A percentile compares a stretch with the other conserved stretches of the same genome.
Conservation (phyloP, 148 eudicot species). For the Chenopodium album region DNA sequence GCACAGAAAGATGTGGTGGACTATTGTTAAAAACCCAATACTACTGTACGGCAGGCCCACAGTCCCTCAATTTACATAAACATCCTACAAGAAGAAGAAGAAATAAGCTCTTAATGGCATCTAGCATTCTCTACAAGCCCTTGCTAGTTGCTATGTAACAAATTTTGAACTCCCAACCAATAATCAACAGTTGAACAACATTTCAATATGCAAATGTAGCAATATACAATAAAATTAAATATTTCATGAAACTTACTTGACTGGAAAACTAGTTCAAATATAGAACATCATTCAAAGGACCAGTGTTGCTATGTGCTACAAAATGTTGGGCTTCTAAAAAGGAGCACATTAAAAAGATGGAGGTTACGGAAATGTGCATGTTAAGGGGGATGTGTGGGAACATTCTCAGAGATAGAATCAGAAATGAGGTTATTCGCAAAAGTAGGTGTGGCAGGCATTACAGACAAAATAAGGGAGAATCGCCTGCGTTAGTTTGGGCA, state of each 20-base stretch:
- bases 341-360: too few relatives aligned
- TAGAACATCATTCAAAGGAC: not conserved
- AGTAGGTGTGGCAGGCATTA: too few relatives aligned
- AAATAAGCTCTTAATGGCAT: constrained; percentile 6
- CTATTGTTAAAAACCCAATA: not conserved
- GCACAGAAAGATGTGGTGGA: not conserved
- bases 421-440: too few relatives aligned
- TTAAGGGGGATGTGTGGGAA: too few relatives aligned
- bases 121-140: not conserved
- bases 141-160: not conserved
- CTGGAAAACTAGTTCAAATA: not conserved
- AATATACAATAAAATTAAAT: not conserved
- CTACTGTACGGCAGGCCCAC: not conserved
- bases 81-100: constrained; percentile 8
- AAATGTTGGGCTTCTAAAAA: too few relatives aligned
- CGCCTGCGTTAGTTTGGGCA: too few relatives aligned
- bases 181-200: not conserved
- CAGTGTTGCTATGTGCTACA: too few relatives aligned
- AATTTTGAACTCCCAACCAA: not conserved
- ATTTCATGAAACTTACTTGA: not conserved
- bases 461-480: too few relatives aligned
- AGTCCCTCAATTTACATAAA: not conserved
- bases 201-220: not conserved
- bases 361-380: too few relatives aligned
- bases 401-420: too few relatives aligned